A percentile compares a stretch with the other conserved stretches of the same genome.
These are phyloP conservation scores for Pilobolus umbonatus DNA, from an alignment of 192 early-diverging fungal genomes.

Conservation along the genomic window DNA sequence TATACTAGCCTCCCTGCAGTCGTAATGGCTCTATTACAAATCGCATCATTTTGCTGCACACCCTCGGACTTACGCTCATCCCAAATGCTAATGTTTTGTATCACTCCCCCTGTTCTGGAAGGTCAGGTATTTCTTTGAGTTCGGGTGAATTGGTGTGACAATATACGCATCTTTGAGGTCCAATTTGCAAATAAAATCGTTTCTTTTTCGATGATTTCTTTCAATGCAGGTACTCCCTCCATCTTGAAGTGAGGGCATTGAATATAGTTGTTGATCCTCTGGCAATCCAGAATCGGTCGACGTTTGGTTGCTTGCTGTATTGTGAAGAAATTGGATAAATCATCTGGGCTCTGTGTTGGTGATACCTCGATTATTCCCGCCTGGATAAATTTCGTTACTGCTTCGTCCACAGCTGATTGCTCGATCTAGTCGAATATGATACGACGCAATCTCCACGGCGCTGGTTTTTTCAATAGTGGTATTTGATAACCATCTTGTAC, in stretches of 20 bases:
- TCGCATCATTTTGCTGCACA: slow-evolving; percentile 2
- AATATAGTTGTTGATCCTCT: not conserved
- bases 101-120: not conserved
- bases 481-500: not conserved
- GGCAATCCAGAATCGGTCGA: slow-evolving; percentile 7
- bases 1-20: not conserved
- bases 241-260: slow-evolving; percentile 16
- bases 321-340: not conserved
- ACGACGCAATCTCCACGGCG: not conserved
- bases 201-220: slow-evolving; percentile 10
- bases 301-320: not conserved
- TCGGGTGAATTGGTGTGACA: not conserved
- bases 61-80: not conserved
- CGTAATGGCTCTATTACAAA: slow-evolving; percentile 4
- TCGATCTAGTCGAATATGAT: not conserved
- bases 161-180: slow-evolving; percentile 13
- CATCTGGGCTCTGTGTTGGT: not conserved
- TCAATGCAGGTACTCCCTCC: slow-evolving; percentile 12
- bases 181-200: slow-evolving; percentile 5
- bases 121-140: not conserved
- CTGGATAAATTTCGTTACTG: not conserved
- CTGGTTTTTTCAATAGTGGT: not conserved
- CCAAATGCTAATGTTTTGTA: slow-evolving; percentile 7
- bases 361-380: slow-evolving; percentile 6
- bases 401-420: not conserved